phyloP scores from a whole-genome alignment of 2,329 filamentous ascomycete species.

The Trichoderma oligosporum region DNA sequence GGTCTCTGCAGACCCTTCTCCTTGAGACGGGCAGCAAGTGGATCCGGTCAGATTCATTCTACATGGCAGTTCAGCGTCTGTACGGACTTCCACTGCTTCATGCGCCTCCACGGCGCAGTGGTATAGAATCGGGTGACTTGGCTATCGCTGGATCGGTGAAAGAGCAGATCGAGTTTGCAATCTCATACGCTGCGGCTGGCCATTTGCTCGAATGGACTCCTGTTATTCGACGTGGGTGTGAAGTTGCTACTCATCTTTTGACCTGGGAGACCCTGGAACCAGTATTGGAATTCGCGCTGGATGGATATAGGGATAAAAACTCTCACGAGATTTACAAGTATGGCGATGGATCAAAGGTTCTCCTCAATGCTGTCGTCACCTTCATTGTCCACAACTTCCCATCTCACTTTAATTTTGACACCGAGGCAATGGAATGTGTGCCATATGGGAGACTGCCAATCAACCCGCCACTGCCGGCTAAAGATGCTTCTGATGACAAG shows the following conservation, averaged over 20 bases:
- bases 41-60: conserved; percentile 54
- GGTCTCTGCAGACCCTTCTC: conserved; percentile 31
- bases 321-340: conserved; percentile 45
- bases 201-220: conserved; percentile 53
- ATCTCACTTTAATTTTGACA: conserved; percentile 56
- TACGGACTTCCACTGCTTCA: conserved; percentile 52
- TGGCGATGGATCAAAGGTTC: conserved; percentile 50
- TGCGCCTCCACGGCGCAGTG: conserved; percentile 30
- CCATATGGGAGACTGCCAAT: conserved; percentile 41
- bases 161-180: conserved; percentile 51
- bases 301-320: conserved; percentile 34
- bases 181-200: conserved; percentile 63
- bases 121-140: conserved; percentile 30
- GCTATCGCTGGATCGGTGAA: conserved; percentile 37
- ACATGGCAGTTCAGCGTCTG: conserved; percentile 53
- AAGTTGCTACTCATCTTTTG: conserved; percentile 55
- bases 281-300: conserved; percentile 57
- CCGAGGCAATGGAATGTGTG: conserved; percentile 35
- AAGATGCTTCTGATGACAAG: conserved; percentile 28
- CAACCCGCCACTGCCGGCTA: conserved; percentile 22
- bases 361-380: conserved; percentile 54
- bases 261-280: conserved; percentile 61
- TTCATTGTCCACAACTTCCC: conserved; percentile 61
- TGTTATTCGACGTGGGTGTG: conserved; percentile 55
- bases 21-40: conserved; percentile 51